Evolutionary conservation across 371 early-diverging fungal species (phyloP).

Genomic region (Furculomyces boomerangus): DNA sequence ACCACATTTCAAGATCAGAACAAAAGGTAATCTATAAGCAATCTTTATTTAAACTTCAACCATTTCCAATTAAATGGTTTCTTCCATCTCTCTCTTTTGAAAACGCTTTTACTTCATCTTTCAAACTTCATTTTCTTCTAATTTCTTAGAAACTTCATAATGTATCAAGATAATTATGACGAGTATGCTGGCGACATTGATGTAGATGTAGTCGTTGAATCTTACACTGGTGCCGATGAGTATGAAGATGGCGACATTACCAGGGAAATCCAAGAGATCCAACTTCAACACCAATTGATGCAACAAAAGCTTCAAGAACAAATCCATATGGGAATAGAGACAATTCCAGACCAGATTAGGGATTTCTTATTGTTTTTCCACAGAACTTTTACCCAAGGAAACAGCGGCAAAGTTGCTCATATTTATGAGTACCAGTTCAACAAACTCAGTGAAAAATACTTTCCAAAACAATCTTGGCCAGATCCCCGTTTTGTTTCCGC

Average conservation of each 20-base stretch:
- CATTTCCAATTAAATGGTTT: no score
- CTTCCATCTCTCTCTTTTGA: no score
- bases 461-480: slow-evolving; percentile 78
- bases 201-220: slow-evolving; percentile 45
- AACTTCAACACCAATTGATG: slow-evolving; percentile 2
- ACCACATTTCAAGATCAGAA: no score
- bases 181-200: slow-evolving; percentile 60
- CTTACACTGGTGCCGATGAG: slow-evolving; percentile 29
- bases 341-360: slow-evolving; percentile 61
- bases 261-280: slow-evolving; percentile 10
- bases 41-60: no score
- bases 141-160: no score
- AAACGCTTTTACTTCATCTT: no score
- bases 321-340: slow-evolving; percentile 14
- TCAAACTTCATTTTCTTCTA: no score
- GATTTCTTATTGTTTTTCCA: slow-evolving; percentile 70
- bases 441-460: slow-evolving; percentile 81
- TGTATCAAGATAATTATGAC: slow-evolving; percentile 52
- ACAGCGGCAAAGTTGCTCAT: slow-evolving; percentile 63
- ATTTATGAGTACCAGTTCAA: slow-evolving; percentile 84
- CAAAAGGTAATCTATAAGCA: no score
- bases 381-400: slow-evolving; percentile 52
- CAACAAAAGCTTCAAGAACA: slow-evolving; percentile 4
- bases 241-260: slow-evolving; percentile 30
- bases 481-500: slow-evolving; percentile 67